Base-by-base conservation (phyloP, 2,329 filamentous ascomycete species). In the Apiospora sp. region DNA sequence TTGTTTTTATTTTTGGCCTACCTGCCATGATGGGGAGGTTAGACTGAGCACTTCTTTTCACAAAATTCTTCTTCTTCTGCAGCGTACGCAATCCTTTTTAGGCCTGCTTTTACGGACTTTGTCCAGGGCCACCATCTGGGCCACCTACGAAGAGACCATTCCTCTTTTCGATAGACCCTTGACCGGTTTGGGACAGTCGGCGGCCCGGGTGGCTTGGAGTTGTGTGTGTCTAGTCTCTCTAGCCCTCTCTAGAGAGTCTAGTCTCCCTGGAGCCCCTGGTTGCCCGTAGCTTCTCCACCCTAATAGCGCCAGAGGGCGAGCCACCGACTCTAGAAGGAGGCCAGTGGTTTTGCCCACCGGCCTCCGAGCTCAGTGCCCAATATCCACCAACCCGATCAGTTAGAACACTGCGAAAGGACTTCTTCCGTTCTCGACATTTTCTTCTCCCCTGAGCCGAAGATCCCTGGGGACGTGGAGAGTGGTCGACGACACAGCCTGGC, bases 151-250 rank as follows among this genome's bases (percentile, higher is more conserved):
- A 19, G 67, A 30, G 67, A 68, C 67, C 67, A 68, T 68, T 68
- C 67, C 67, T 68, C 44, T 46, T 48, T 68, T 34, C 41, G 67
- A 48, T 48, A 68, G 43, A 34, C 41, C 43, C 67, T 48, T 68
- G 67, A 46, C 67, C 67, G 4, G 41, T 48, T 48, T 27, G 27
- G 67, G 41, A 27, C 41, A 34, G 41, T 68, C 1, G n/a, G 67
- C 44, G 67, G 67, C 41, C 67, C 67, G 67, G 67, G 44, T 68
- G 67, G 67, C 67, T 64, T 41, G 58, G 58, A 64, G 58, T 64
- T 41, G 34, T 41, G 58, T 58, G 58, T 8, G 58, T 41, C 58
- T 64, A 64, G 58, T 64, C 54, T 34, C 54, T 64, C 30, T 64
- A 54, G 51, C 27, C 49, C n/a, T n/a, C 49, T 54, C 24, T 30